Evolutionary conservation across 768 basidiomycete genomes (phyloP), one percentile per base, ranked within the genome.

Genomic region (Tylopilus felleus): DNA sequence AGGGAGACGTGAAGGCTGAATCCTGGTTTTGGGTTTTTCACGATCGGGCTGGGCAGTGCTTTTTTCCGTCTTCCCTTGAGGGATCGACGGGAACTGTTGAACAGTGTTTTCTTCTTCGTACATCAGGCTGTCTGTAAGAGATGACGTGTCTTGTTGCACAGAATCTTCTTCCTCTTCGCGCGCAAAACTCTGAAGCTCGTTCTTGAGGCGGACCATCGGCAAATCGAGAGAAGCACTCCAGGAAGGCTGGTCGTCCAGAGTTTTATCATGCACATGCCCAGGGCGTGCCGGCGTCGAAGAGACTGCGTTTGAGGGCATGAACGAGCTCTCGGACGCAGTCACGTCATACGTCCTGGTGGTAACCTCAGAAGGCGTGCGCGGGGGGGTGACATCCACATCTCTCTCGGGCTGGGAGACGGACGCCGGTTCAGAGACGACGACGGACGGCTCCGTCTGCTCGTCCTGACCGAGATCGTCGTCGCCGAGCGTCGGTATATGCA

Each of bases 181-280:
- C 6, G 79, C 72, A 39, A 88, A 77, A 12, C 77, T 77, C 52
- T 79, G 79, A 1, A 90, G 72, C 42, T 87, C 82, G 38, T 81
- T 76, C 59, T 82, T 83, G 51, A 90, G 75, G 21, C 83, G 79
- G 23, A 83, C 77, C 39, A 91, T 77, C 8, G 92, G 89, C 0
- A 84, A 85, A 65, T 91, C 88, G 55, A 92, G 65, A 4, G 87
- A 85, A 7, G 78, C 75, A n/a, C 79, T 78, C 88, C 88, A 93
- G 14, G 86, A 85, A 2, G 83, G 77, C 12, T 77, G 78, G 28
- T 80, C 77, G 14, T 76, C 76, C 6, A 67, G 58, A 21, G 77
- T 78, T 43, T 62, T 76, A 56, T 77, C 67, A 38, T 74, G 60
- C 6, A 59, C 49, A 52, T 58, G 52, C 41, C 54, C 57, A 41